Evolutionary conservation across 305 asterid genomes (phyloP).

Genomic region (Solanum hybrid): DNA sequence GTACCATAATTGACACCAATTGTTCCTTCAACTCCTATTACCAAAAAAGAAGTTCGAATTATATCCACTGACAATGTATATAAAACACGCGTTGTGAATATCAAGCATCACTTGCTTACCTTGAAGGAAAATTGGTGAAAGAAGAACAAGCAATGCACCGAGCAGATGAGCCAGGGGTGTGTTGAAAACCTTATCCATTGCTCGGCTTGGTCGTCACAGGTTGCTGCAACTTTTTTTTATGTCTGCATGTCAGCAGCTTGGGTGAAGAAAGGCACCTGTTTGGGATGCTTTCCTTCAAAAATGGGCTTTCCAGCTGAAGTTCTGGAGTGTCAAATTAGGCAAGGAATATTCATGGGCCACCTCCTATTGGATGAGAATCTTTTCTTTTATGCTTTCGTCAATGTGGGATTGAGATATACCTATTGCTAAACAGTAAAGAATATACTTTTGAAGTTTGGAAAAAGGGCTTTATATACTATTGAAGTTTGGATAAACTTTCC

Average conservation of each 20-base stretch:
- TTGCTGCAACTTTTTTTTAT: conserved; percentile 2
- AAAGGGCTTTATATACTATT: not conserved
- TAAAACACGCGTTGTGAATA: not conserved
- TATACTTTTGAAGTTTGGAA: not conserved
- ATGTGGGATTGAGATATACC: not conserved
- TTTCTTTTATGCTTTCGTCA: not conserved
- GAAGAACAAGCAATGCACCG: conserved; percentile 11
- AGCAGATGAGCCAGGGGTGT: not conserved
- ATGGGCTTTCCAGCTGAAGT: conserved; percentile 9
- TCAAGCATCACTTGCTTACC: conserved; percentile 13
- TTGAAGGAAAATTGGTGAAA: conserved; percentile 13
- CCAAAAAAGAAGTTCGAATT: not conserved
- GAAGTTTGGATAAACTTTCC: not conserved
- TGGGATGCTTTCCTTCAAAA: conserved; percentile 51
- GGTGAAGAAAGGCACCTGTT: conserved; percentile 17
- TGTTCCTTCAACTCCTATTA: conserved; percentile 34
- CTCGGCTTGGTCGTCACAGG: not conserved
- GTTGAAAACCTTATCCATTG: conserved; percentile 14
- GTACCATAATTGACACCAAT: conserved; percentile 69
- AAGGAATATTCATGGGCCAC: conserved; percentile 12
- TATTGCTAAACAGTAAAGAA: not conserved
- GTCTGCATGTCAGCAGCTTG: conserved; percentile 4
- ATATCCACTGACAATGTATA: not conserved
- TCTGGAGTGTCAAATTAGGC: conserved; percentile 28
- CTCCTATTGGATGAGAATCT: not conserved